These are phyloP conservation scores for Polyporus tsugae DNA, from an alignment of 1,284 basidiomycete genomes.

Conservation along the genomic window DNA sequence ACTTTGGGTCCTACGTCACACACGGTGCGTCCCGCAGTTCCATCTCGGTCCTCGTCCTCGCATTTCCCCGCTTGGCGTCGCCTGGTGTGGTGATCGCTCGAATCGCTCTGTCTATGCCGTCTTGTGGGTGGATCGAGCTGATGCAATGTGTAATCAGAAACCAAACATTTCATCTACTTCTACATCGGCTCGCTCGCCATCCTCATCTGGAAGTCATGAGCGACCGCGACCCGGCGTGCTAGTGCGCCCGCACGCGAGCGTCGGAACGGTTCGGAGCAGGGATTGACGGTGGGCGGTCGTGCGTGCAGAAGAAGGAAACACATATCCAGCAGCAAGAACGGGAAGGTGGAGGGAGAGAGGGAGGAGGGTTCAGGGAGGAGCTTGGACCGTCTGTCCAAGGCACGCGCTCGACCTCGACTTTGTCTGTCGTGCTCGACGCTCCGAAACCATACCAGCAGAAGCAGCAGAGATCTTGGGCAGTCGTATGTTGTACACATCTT, in stretches of 20 bases:
- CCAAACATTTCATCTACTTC: conserved; percentile 98
- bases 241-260: neutral
- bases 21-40: conserved; percentile 73
- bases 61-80: conserved; percentile 1
- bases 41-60: neutral
- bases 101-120: neutral
- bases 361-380: neutral
- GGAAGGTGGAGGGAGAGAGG: neutral
- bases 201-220: conserved; percentile 89
- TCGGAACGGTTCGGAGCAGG: neutral
- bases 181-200: conserved; percentile 90
- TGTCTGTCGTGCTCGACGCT: neutral
- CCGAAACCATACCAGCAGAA: neutral
- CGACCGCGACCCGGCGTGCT: neutral
- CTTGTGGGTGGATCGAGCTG: conserved; percentile 1
- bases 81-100: neutral
- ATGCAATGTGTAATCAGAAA: conserved; percentile 66
- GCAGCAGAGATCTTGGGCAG: conserved; percentile 4
- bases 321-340: neutral
- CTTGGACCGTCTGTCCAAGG: neutral
- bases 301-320: neutral
- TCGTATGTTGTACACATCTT: conserved; percentile 18
- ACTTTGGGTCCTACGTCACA: conserved; percentile 97
- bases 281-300: neutral
- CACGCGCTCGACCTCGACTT: neutral